A percentile compares a stretch with the other conserved stretches of the same genome.
Evolutionary conservation across 441 rosid species (phyloP).

Genomic region (Pelargonium fulgidum): DNA sequence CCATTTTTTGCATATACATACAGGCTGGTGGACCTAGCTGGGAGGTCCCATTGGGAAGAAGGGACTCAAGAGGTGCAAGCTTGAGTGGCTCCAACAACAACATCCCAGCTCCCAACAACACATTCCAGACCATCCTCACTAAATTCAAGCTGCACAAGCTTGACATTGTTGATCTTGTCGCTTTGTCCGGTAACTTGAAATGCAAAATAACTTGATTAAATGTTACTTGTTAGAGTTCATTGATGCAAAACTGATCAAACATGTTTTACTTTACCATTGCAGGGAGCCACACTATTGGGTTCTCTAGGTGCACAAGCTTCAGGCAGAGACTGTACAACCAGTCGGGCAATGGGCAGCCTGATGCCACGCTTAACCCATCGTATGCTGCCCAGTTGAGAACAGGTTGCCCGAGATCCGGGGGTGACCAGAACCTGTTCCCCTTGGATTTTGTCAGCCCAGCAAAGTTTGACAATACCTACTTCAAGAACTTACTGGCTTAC

Average conservation of each 20-base stretch:
- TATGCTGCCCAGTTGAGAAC: not conserved
- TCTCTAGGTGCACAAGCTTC: conserved; percentile 5
- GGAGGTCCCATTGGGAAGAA: conserved; percentile 5
- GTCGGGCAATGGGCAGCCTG: not conserved
- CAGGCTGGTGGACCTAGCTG: conserved; percentile 3
- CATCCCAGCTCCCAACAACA: conserved; percentile 10
- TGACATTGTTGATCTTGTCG: conserved; percentile 9
- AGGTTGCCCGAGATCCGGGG: not conserved
- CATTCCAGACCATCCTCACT: conserved; percentile 5
- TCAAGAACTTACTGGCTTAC: conserved; percentile 1
- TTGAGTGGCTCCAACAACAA: conserved; percentile 10
- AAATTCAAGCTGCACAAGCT: conserved; percentile 3
- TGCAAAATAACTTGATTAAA: not conserved
- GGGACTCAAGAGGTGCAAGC: conserved; percentile 9
- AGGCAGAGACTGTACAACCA: conserved; percentile 4
- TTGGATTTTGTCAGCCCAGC: conserved; percentile 1
- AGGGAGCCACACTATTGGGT: not conserved
- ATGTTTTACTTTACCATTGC: not conserved
- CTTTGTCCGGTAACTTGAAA: conserved; percentile 17
- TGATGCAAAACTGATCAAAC: not conserved
- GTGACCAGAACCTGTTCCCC: conserved; percentile 4
- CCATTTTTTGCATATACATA: not conserved
- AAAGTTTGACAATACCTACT: conserved; percentile 1
- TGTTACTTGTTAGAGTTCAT: too few relatives aligned
- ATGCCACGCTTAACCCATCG: not conserved